Percentiles rank a stretch among this genome's conserved stretches.
Conservation (phyloP, 2,329 filamentous ascomycete genomes). For the Venturia nashicola region DNA sequence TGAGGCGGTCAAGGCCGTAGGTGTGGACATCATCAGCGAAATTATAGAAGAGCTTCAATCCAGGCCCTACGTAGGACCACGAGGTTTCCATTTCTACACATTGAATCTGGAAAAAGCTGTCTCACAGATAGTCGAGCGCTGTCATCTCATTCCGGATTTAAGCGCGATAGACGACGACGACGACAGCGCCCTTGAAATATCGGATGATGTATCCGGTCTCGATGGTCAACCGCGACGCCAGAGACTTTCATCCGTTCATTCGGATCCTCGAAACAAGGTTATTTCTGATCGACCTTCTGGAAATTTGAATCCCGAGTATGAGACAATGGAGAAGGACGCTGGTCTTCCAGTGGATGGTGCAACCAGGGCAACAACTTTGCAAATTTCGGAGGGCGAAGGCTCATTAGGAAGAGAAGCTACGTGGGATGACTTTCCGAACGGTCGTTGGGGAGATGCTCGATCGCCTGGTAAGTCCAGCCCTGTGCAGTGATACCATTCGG, state of each 20-base stretch:
- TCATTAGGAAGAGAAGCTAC: slow-evolving; percentile 85
- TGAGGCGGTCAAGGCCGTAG: slow-evolving; percentile 66
- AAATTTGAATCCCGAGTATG: slow-evolving; percentile 36
- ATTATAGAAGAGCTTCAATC: slow-evolving; percentile 50
- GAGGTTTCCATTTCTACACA: slow-evolving; percentile 95
- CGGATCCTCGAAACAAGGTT: slow-evolving; percentile 75
- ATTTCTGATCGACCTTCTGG: slow-evolving; percentile 58
- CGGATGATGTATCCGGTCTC: slow-evolving; percentile 20
- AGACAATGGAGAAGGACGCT: slow-evolving; percentile 65
- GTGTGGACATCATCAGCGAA: slow-evolving; percentile 73
- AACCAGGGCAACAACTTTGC: slow-evolving; percentile 70
- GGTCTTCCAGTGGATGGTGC: slow-evolving; percentile 59
- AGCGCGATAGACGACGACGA: slow-evolving; percentile 37
- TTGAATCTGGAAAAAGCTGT: slow-evolving; percentile 94
- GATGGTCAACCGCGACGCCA: slow-evolving; percentile 30
- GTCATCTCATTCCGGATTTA: slow-evolving; percentile 52
- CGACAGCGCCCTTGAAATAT: slow-evolving; percentile 31
- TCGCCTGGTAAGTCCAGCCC: slow-evolving; percentile 44
- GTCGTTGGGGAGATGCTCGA: slow-evolving; percentile 83
- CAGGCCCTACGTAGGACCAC: slow-evolving; percentile 29
- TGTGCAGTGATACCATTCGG: background rate
- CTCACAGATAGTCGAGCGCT: slow-evolving; percentile 79
- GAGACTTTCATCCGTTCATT: slow-evolving; percentile 67
- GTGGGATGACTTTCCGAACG: slow-evolving; percentile 98
- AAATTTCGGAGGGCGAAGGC: slow-evolving; percentile 89